A percentile compares a stretch with the other conserved stretches of the same genome.
Conservation (phyloP, 129 eudicot species). For the Arctium minus region DNA sequence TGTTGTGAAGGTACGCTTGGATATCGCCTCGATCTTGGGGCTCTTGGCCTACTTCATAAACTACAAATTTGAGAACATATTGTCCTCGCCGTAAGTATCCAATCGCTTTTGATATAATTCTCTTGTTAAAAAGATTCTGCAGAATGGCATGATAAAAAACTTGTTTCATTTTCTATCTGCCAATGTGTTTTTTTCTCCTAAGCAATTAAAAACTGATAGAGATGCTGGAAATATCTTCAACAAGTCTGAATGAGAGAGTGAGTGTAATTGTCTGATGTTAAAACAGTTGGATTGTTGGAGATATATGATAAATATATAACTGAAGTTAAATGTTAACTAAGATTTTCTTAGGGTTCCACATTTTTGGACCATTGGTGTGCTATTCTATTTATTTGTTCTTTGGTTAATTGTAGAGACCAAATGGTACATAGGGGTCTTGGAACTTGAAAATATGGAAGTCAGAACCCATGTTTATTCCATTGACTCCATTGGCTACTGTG, state of each 20-base stretch:
- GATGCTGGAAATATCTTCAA: too few relatives aligned
- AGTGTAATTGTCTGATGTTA: not conserved
- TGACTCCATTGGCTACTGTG: too few relatives aligned
- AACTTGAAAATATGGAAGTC: too few relatives aligned
- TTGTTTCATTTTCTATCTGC: not conserved
- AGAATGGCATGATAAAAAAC: not conserved
- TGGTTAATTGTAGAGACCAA: too few relatives aligned
- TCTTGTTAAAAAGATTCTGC: not conserved
- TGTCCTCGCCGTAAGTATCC: slow-evolving; percentile 80
- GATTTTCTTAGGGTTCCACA: too few relatives aligned
- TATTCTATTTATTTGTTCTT: too few relatives aligned
- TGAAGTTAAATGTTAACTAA: not conserved
- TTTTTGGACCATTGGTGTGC: too few relatives aligned
- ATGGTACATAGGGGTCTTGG: too few relatives aligned
- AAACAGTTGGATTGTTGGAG: not conserved
- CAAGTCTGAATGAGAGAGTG: not conserved
- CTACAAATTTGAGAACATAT: slow-evolving; percentile 82
- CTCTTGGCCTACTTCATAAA: slow-evolving; percentile 86
- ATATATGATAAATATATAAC: not conserved
- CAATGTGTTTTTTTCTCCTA: not conserved
- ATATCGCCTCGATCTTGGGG: slow-evolving; percentile 79
- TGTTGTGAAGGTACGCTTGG: slow-evolving; percentile 88
- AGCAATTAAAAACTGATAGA: too few relatives aligned
- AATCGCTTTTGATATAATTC: not conserved
- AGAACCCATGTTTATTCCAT: too few relatives aligned